These are phyloP conservation scores for Tremella yokohamensis DNA, from an alignment of 768 basidiomycete genomes.

Conservation along the genomic window DNA sequence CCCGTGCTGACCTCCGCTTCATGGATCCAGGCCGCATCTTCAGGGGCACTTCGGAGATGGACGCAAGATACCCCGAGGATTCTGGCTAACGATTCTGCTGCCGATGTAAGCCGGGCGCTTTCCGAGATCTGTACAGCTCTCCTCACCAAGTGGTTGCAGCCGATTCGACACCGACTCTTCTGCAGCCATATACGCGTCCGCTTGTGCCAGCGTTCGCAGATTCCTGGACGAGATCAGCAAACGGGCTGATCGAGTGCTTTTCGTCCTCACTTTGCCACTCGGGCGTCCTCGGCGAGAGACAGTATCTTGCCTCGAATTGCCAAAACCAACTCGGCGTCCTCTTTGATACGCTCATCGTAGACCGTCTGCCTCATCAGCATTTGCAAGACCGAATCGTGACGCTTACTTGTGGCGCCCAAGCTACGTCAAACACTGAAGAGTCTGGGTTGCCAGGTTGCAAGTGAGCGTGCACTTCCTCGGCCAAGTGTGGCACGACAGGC, in stretches of 20 bases:
- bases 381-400: not conserved
- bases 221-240: too few species aligned
- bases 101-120: too few species aligned
- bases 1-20: not conserved
- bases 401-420: slow-evolving; percentile 70
- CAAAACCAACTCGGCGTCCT: slow-evolving; percentile 65
- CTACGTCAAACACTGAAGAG: slow-evolving; percentile 66
- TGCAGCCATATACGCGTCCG: too few species aligned
- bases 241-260: too few species aligned
- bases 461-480: slow-evolving; percentile 70
- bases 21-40: too few species aligned
- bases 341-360: slow-evolving; percentile 60
- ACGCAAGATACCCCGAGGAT: too few species aligned
- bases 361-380: slow-evolving; percentile 57
- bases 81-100: too few species aligned
- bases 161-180: too few species aligned
- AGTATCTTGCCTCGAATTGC: slow-evolving; percentile 62
- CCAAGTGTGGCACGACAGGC: slow-evolving; percentile 83
- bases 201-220: too few species aligned
- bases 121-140: too few species aligned
- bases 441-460: not conserved
- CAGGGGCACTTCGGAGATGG: too few species aligned
- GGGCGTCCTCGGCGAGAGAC: slow-evolving; percentile 69
- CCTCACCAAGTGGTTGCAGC: too few species aligned
- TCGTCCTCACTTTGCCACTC: slow-evolving; percentile 62